These are phyloP conservation scores for Corylus avellana DNA, from an alignment of 306 rosid species.

Conservation along the genomic window DNA sequence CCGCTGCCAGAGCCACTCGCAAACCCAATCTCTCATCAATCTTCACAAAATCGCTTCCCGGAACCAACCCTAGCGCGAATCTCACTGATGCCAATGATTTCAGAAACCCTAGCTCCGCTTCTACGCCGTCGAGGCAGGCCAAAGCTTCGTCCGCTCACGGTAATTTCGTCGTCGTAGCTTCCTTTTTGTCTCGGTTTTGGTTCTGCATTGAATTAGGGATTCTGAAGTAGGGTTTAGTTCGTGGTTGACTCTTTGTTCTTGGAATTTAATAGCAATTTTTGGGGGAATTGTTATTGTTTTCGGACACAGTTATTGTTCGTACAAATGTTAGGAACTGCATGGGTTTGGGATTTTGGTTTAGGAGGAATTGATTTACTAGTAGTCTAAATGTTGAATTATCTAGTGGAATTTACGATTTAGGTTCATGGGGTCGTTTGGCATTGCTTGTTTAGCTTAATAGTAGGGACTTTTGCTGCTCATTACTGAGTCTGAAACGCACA, in stretches of 20 bases:
- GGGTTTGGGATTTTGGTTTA: neutral
- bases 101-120: slow-evolving; percentile 33
- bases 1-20: slow-evolving; percentile 28
- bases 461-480: too few relatives aligned
- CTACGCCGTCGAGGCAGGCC: slow-evolving; percentile 28
- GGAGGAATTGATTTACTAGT: neutral
- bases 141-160: slow-evolving; percentile 24
- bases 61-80: slow-evolving; percentile 1
- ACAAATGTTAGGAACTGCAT: neutral
- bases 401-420: neutral
- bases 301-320: neutral
- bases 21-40: slow-evolving; percentile 35
- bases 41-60: slow-evolving; percentile 9
- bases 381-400: neutral
- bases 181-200: neutral
- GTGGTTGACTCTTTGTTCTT: slow-evolving; percentile 10
- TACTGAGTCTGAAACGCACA: too few relatives aligned
- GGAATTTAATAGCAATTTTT: neutral
- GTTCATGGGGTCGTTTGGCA: neutral
- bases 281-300: too few relatives aligned
- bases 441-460: neutral
- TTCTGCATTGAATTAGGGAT: neutral
- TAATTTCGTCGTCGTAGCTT: neutral
- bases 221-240: neutral
- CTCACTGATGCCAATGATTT: neutral